phyloP scores from a whole-genome alignment of 2,329 filamentous ascomycete genomes.

The Biscogniauxia mediterranea region DNA sequence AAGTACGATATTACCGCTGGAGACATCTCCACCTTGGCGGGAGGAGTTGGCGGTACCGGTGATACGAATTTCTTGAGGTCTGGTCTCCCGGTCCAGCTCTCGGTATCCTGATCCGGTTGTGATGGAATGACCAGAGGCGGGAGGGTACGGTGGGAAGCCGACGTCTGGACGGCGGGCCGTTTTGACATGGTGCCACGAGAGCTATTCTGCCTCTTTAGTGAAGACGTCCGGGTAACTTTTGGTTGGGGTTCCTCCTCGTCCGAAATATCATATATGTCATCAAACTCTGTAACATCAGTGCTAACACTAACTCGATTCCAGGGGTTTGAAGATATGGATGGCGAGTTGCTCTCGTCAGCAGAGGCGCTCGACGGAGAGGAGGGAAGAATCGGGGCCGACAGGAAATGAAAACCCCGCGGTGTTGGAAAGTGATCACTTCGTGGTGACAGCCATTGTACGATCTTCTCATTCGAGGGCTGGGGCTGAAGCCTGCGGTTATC shows the following conservation, averaged over 20 bases:
- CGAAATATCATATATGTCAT: constrained; percentile 84
- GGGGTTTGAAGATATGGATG: constrained; percentile 54
- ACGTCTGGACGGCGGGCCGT: constrained; percentile 39
- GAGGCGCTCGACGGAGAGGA: constrained; percentile 58
- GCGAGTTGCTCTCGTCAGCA: constrained; percentile 44
- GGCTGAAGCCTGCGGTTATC: constrained; percentile 28
- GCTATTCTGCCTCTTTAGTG: constrained; percentile 36
- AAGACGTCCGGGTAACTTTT: constrained; percentile 45
- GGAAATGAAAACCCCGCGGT: constrained; percentile 64
- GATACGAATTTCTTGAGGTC: constrained; percentile 50
- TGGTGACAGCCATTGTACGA: constrained; percentile 58
- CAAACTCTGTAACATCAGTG: constrained; percentile 71
- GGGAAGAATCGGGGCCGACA: constrained; percentile 60
- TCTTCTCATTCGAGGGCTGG: constrained; percentile 45
- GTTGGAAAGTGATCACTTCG: constrained; percentile 68
- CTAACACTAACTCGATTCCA: constrained; percentile 64
- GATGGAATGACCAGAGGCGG: constrained; percentile 54
- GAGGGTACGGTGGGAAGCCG: constrained; percentile 38
- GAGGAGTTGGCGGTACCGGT: constrained; percentile 62
- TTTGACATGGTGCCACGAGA: constrained; percentile 37
- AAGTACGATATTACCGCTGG: constrained; percentile 73
- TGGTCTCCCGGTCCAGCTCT: constrained; percentile 46
- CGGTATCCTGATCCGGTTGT: constrained; percentile 33
- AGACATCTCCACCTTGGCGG: constrained; percentile 70
- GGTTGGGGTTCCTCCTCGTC: constrained; percentile 64